Evolutionary conservation across 805 yeast genomes (phyloP).

Genomic region (Saccharomycopsis sp.): DNA sequence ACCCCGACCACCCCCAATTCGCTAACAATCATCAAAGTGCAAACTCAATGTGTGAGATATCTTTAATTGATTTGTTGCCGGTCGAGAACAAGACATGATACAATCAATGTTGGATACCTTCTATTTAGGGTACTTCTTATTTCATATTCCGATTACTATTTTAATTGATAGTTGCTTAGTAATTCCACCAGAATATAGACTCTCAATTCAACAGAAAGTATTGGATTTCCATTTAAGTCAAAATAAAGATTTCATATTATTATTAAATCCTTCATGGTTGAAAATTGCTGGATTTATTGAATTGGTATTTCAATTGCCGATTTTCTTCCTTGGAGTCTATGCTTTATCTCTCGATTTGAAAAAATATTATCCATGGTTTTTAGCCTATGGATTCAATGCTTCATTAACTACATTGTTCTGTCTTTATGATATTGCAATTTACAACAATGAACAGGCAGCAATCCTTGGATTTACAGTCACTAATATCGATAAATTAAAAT

Average conservation of each 20-base stretch:
- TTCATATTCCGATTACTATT: conserved; percentile 73
- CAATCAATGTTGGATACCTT: conserved; percentile 31
- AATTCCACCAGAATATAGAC: conserved; percentile 45
- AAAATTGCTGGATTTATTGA: conserved; percentile 66
- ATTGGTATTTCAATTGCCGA: conserved; percentile 69
- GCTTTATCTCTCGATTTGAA: conserved; percentile 30
- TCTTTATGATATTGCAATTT: conserved; percentile 38
- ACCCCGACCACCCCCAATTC: not conserved
- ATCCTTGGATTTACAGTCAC: conserved; percentile 31
- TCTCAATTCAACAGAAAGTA: conserved; percentile 41
- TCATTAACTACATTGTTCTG: conserved; percentile 73
- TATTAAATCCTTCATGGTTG: conserved; percentile 64
- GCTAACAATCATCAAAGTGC: no score
- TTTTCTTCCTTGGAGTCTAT: conserved; percentile 47
- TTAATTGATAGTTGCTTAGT: conserved; percentile 70
- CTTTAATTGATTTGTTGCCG: no score
- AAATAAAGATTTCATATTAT: conserved; percentile 69
- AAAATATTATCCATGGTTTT: conserved; percentile 36
- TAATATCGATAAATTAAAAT: conserved; percentile 32
- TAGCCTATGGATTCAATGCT: conserved; percentile 79
- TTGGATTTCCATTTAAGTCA: conserved; percentile 50
- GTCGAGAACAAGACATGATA: no score
- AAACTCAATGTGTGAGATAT: no score
- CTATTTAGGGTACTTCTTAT: conserved; percentile 43
- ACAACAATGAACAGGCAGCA: conserved; percentile 8